A percentile compares a stretch with the other conserved stretches of the same genome.
phyloP scores from a whole-genome alignment of 2,329 filamentous ascomycete species.

The Cladosporium sp. region DNA sequence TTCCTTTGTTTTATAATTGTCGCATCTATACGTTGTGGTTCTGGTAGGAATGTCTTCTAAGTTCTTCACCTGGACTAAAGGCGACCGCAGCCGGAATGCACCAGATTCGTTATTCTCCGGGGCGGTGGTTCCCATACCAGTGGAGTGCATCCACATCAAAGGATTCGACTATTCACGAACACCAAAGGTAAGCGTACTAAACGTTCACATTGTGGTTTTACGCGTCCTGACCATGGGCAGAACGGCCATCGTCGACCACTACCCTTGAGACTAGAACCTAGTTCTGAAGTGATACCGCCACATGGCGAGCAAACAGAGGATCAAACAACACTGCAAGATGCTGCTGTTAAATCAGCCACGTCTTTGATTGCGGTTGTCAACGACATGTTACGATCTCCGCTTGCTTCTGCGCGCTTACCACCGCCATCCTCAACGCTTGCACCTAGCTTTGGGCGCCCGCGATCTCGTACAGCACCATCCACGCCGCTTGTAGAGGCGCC shows the following conservation, averaged over 20 bases:
- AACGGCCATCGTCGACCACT: conserved; percentile 26
- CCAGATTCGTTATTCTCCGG: conserved; percentile 39
- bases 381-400: conserved; percentile 45
- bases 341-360: conserved; percentile 35
- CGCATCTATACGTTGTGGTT: conserved; percentile 13
- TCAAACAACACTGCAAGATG: conserved; percentile 33
- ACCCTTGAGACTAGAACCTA: conserved; percentile 28
- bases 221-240: neutral
- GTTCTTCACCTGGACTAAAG: conserved; percentile 48
- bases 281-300: conserved; percentile 4
- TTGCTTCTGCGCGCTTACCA: conserved; percentile 34
- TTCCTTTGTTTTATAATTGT: conserved; percentile 1
- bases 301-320: conserved; percentile 22
- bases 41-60: conserved; percentile 39
- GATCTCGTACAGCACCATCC: conserved; percentile 43
- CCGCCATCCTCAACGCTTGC: conserved; percentile 32
- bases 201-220: neutral
- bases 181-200: conserved; percentile 23
- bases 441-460: conserved; percentile 40
- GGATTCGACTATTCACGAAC: conserved; percentile 28
- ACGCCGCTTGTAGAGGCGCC: conserved; percentile 37
- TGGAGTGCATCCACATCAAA: conserved; percentile 33
- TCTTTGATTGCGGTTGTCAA: conserved; percentile 43
- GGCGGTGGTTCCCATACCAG: conserved; percentile 41
- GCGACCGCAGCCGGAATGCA: conserved; percentile 35